Percentiles rank a stretch among this genome's conserved stretches.
Conservation (phyloP, 1,284 basidiomycete species). For the Ceratobasidium papillatum region DNA sequence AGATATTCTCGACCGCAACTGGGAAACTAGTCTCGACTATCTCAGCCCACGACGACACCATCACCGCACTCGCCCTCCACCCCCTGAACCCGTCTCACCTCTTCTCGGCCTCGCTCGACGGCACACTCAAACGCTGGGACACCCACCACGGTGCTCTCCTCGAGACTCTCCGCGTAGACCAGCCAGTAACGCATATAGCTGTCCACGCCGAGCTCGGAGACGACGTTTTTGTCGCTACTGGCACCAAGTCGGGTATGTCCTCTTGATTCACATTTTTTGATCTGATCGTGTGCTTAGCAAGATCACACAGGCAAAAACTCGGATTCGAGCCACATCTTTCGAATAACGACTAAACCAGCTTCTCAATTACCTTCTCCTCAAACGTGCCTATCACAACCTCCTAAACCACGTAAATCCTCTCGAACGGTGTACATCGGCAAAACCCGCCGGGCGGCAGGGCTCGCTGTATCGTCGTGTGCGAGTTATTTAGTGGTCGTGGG, state of each 20-base stretch:
- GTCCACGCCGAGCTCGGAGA: constrained; percentile 73
- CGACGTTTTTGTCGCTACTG: constrained; percentile 69
- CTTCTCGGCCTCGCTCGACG: constrained; percentile 86
- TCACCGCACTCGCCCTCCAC: constrained; percentile 82
- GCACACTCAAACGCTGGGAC: constrained; percentile 90
- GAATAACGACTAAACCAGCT: constrained; percentile 56
- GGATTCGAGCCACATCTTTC: constrained; percentile 54
- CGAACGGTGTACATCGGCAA: constrained; percentile 71
- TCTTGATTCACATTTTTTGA: constrained; percentile 41
- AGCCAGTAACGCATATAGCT: constrained; percentile 78
- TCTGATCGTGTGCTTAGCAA: constrained; percentile 26
- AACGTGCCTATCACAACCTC: constrained; percentile 55
- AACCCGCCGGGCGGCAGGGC: constrained; percentile 67
- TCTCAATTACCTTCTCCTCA: constrained; percentile 63
- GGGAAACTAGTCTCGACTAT: constrained; percentile 86
- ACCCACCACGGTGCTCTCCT: constrained; percentile 87
- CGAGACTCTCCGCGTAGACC: constrained; percentile 72
- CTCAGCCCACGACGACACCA: constrained; percentile 60
- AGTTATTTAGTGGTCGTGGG: constrained; percentile 84
- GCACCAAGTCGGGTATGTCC: constrained; percentile 52
- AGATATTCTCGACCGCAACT: constrained; percentile 80
- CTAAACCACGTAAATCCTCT: constrained; percentile 58
- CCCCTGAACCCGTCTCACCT: constrained; percentile 91
- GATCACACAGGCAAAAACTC: constrained; percentile 55
- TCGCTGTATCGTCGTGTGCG: constrained; percentile 79